Evolutionary conservation across 768 basidiomycete genomes (phyloP).

Genomic region (Boletus subparvulus): DNA sequence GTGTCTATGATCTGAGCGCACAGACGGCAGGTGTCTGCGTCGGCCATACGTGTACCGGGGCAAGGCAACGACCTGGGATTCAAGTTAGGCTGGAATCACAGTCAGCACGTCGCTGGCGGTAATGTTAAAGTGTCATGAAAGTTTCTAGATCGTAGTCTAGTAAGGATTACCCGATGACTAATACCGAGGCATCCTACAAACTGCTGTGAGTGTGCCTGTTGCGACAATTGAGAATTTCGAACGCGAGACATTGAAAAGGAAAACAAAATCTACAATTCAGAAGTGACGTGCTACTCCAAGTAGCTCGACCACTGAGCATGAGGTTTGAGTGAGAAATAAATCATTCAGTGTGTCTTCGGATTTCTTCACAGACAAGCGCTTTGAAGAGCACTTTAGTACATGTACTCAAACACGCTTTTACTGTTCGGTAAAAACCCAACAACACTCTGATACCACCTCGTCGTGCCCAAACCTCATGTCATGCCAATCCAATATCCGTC

Average conservation of each 20-base stretch:
- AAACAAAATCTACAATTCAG: too few relatives aligned
- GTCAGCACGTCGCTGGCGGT: background rate
- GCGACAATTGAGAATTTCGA: too few relatives aligned
- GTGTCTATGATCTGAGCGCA: slow-evolving; percentile 62
- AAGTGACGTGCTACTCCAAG: too few relatives aligned
- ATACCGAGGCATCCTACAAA: too few relatives aligned
- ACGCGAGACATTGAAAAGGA: too few relatives aligned
- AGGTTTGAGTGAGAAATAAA: too few relatives aligned
- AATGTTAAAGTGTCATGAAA: slow-evolving; percentile 13
- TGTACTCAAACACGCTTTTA: slow-evolving; percentile 11
- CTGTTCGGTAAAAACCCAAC: background rate
- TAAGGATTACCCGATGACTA: background rate
- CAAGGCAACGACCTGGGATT: background rate
- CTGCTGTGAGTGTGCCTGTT: too few relatives aligned
- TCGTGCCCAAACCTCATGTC: background rate
- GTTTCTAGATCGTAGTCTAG: background rate
- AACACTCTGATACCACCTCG: background rate
- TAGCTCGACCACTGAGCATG: too few relatives aligned
- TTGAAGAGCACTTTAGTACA: background rate
- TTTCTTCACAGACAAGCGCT: background rate
- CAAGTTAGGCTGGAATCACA: background rate
- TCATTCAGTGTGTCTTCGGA: background rate
- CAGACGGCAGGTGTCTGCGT: slow-evolving; percentile 58
- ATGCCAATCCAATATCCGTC: slow-evolving; percentile 5
- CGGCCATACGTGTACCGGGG: slow-evolving; percentile 48